Evolutionary conservation across 768 basidiomycete genomes (phyloP), one percentile per base, ranked within the genome.

Genomic region (Boletus sp.): DNA sequence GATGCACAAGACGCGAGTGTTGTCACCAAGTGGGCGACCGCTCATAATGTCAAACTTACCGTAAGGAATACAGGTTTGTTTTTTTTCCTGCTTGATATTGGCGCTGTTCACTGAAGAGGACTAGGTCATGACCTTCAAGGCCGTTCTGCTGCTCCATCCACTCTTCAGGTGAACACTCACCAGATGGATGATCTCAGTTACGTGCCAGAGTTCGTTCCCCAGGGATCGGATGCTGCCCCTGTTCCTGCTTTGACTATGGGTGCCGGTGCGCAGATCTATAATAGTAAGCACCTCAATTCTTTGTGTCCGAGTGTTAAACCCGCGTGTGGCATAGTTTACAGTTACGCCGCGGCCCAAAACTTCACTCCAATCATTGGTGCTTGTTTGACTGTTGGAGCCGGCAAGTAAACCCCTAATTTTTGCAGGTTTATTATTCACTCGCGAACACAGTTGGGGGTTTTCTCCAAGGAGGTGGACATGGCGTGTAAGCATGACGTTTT

Each of bases 401-500:
- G 62, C 50, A 15, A 39, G 57, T 44, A 30, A 4, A 37, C 27
- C n/a, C 21, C 7, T 17, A 1, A 1, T 9, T 8, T 39, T 29
- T 13, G 39, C 8, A 2, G 25, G 5, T 27, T 23, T 41, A 4
- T 23, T 15, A 9, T 44, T 54, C 46, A 54, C 47, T 32, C 37
- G n/a, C 9, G n/a, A 27, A 30, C 7, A 9, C 7, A 67, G 78
- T 75, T 13, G 81, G 78, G 30, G 80, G 82, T 11, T 83, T 73
- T 72, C 47, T 79, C 5, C 71, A 73, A 51, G 82, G 81, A 27
- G 80, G 78, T 9, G 80, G 81, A 6, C 77, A 80, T 50, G 71
- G 77, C 44, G 59, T 68, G 42, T 66, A 45, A 54, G 47, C 2
- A 25, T 27, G 15, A 53, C 23, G 25, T 5, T 17, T 3, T 19